Evolutionary conservation across 75 land plant species (phyloP).

Genomic region (Sequoia sempervirens): DNA sequence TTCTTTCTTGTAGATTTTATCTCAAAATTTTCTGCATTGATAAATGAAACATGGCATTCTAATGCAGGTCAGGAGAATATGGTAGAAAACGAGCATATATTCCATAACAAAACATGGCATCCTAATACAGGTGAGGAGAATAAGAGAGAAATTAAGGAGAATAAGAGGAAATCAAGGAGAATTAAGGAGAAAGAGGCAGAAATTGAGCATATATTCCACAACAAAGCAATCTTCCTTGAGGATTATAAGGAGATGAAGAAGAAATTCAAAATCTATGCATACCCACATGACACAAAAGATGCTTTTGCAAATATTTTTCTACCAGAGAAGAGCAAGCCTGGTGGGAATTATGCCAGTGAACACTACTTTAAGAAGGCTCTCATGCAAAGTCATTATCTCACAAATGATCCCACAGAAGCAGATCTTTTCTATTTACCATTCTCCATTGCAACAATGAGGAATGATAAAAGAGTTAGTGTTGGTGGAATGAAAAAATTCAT

Average conservation of each 20-base stretch:
- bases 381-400: conserved; percentile 52
- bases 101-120: too few relatives aligned
- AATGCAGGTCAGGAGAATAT: neutral
- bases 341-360: conserved; percentile 81
- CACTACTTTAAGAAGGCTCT: conserved; percentile 65
- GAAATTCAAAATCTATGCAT: conserved; percentile 56
- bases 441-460: conserved; percentile 58
- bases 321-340: conserved; percentile 37
- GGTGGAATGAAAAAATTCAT: conserved; percentile 41
- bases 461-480: conserved; percentile 52
- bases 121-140: neutral
- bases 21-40: neutral
- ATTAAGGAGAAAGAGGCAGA: too few relatives aligned
- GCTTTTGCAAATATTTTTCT: conserved; percentile 45
- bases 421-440: conserved; percentile 72
- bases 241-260: conserved; percentile 62
- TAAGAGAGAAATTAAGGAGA: neutral
- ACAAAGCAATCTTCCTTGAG: conserved; percentile 38
- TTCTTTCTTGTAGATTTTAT: neutral
- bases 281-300: conserved; percentile 48
- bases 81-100: neutral
- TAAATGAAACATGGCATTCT: neutral
- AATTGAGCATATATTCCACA: conserved; percentile 36
- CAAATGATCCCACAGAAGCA: conserved; percentile 57
- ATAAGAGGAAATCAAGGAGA: too few relatives aligned